Conservation (phyloP, 352 stramenopile genomes). For the Thalassiosira livingstoniorum region DNA sequence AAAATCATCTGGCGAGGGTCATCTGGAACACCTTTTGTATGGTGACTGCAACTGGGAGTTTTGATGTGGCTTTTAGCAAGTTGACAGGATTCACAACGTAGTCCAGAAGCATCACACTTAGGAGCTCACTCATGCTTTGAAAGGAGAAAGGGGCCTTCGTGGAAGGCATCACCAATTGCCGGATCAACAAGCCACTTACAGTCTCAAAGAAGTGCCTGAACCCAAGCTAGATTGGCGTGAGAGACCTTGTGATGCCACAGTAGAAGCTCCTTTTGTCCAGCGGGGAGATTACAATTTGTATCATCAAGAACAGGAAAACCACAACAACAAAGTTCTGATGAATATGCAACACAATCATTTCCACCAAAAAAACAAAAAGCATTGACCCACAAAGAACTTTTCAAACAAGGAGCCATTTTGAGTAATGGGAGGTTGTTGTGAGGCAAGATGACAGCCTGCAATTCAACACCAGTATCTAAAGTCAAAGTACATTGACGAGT, state of each 20-base stretch:
- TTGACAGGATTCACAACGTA: background rate
- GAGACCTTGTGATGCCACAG: slow-evolving; percentile 15
- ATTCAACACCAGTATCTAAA: background rate
- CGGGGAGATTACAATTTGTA: slow-evolving; percentile 3
- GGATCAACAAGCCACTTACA: background rate
- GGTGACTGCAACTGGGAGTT: too few relatives aligned
- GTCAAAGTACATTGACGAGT: background rate
- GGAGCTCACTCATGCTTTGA: background rate
- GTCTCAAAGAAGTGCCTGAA: background rate
- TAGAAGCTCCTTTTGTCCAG: slow-evolving; percentile 15
- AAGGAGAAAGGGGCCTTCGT: background rate
- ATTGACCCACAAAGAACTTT: background rate
- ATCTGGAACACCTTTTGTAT: too few relatives aligned
- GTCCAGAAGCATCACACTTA: background rate
- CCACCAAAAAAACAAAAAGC: background rate
- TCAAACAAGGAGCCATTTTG: background rate
- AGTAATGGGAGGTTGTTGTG: background rate
- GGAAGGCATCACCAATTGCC: background rate
- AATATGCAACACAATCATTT: background rate
- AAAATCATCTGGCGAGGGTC: too few relatives aligned
- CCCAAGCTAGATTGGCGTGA: background rate
- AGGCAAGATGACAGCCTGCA: background rate
- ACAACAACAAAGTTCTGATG: too few relatives aligned
- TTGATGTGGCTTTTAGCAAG: too few relatives aligned
- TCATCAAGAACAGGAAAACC: too few relatives aligned